These are phyloP conservation scores for Salix viminalis DNA, from an alignment of 345 rosid genomes.

Conservation along the genomic window DNA sequence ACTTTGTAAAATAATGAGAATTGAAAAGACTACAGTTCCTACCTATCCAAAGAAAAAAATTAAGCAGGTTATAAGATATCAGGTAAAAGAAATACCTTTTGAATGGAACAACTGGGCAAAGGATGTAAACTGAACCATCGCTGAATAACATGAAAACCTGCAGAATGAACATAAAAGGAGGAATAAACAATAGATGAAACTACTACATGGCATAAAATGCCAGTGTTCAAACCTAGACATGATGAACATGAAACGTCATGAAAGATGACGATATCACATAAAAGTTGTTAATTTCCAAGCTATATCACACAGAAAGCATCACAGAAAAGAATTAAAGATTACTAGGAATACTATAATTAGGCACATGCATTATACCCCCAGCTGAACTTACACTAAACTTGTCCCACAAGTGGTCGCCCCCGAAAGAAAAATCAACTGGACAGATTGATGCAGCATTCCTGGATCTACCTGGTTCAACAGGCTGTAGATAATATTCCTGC, in stretches of 20 bases:
- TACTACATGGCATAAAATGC: not conserved
- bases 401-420: conserved; percentile 96
- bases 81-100: conserved; percentile 53
- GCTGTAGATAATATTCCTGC: conserved; percentile 92
- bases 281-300: not conserved
- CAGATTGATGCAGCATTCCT: conserved; percentile 71
- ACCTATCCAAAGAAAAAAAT: not conserved
- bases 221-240: not conserved
- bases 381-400: conserved; percentile 72
- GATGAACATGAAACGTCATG: not conserved
- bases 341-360: not conserved
- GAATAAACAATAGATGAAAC: conserved; percentile 3
- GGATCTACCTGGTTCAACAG: conserved; percentile 77
- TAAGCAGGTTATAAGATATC: not conserved
- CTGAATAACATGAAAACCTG: conserved; percentile 84
- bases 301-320: not conserved
- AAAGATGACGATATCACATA: not conserved
- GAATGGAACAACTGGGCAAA: conserved; percentile 90
- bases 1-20: not conserved
- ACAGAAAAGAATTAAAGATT: not conserved
- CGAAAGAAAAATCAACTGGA: conserved; percentile 80
- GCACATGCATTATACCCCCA: not conserved
- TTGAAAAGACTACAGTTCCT: not conserved
- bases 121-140: conserved; percentile 78
- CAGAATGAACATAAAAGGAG: conserved; percentile 12